Base-by-base conservation (phyloP, 2,329 filamentous ascomycete genomes). In the Gaeumannomyces tritici region DNA sequence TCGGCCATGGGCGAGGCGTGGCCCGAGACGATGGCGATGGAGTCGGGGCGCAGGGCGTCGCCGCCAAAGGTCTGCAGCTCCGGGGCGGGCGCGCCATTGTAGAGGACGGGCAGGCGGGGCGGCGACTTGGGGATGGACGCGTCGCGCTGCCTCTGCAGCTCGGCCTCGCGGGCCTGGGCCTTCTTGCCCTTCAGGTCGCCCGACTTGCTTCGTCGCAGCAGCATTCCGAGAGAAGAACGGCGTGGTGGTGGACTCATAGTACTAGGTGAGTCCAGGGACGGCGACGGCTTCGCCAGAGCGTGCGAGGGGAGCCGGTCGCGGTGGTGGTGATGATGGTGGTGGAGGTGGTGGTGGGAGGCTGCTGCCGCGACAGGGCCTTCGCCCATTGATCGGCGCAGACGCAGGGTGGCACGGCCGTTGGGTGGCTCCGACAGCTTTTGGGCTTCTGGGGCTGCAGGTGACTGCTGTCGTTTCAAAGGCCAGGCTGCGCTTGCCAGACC, bases 131-230 rank as follows among this genome's bases (percentile, higher is more conserved):
- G 73, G 64, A 79, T 72, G 64, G 77, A 72, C 57, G 75, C 75
- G 68, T 80, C 76, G 67, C 78, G 79, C 71, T 81, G 79, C 66
- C 79, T 78, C 69, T 81, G 78, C 63, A 80, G 73, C 70, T 82
- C 79, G 66, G 78, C 77, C 67, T 81, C 79, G 67, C 75, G 76
- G 66, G 83, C 78, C 74, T 85, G 80, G 70, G 77, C 79, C 77
- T 86, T 88, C 74, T 81, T 85, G 73, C 83, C 84, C 68, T 80
- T 81, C 63, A 89, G 73, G 66, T 90, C 86, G 64, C 82, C 83
- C 63, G 86, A 89, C 72, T 89, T 89, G 72, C 83, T 83, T 68
- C 87, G 84, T 74, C 86, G 82, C 65, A 89, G 80, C 71, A 90
- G 82, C 75, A 83, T 82, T 69, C 79, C 79, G 75, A 83, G 76